Percentiles rank a stretch among this genome's conserved stretches.
Evolutionary conservation across 148 eudicot species (phyloP).

Genomic region (Pharnaceum exiguum): DNA sequence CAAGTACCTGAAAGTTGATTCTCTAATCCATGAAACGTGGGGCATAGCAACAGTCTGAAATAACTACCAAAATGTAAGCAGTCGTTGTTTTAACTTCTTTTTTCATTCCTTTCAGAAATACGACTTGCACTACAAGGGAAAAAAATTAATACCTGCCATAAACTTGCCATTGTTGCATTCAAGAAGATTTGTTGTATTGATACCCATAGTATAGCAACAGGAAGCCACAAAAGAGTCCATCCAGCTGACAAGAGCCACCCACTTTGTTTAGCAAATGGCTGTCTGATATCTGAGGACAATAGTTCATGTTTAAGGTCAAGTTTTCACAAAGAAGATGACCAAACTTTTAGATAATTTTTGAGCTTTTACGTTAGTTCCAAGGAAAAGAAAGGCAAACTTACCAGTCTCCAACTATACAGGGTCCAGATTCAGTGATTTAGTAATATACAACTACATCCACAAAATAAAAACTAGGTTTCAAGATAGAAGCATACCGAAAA

Average conservation of each 20-base stretch:
- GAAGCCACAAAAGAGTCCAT: slow-evolving; percentile 70
- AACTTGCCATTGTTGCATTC: slow-evolving; percentile 66
- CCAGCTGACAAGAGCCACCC: slow-evolving; percentile 99
- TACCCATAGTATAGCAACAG: slow-evolving; percentile 57
- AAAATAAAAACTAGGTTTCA: too few relatives aligned
- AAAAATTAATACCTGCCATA: slow-evolving; percentile 93
- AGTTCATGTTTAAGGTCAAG: too few relatives aligned
- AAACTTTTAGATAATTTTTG: too few relatives aligned
- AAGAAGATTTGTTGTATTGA: slow-evolving; percentile 66
- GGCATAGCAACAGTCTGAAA: slow-evolving; percentile 88
- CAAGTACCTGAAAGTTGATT: slow-evolving; percentile 69
- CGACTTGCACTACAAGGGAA: too few relatives aligned
- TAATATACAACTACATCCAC: too few relatives aligned
- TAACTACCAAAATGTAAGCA: slow-evolving; percentile 4
- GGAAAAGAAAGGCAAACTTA: too few relatives aligned
- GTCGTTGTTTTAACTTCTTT: too few relatives aligned
- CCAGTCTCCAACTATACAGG: too few relatives aligned
- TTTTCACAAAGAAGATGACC: too few relatives aligned
- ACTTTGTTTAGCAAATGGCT: slow-evolving; percentile 71
- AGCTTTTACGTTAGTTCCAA: too few relatives aligned
- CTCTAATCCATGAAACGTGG: slow-evolving; percentile 78
- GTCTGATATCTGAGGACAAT: slow-evolving; percentile 56
- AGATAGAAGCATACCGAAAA: too few relatives aligned
- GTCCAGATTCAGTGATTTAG: too few relatives aligned
- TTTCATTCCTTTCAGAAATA: background rate